Evolutionary conservation across 495 filamentous ascomycete genomes (phyloP), one percentile per base, ranked within the genome.

Genomic region (Monascus purpureus): DNA sequence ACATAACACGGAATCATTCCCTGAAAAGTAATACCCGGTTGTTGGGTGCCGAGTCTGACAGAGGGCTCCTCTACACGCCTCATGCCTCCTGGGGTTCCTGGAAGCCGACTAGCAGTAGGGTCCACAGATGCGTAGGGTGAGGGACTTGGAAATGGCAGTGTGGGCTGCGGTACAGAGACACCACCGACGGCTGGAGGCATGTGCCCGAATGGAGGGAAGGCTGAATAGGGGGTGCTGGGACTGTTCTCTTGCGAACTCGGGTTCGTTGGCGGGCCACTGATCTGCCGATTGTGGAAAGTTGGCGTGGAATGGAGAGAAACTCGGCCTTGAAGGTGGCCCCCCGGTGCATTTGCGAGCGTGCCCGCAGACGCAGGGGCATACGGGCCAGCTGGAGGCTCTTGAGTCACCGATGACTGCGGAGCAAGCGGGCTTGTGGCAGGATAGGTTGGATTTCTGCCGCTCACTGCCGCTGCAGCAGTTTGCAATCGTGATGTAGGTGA

Each of bases 1-100:
- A 63, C 25, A 8, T 54, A 62, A 36, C 83, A 73, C 33, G 75
- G 73, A 35, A 87, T 79, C 51, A 69, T 55, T 49, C 68, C 45
- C 39, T 50, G 33, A n/a, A n/a, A n/a, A n/a, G n/a, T n/a, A 26
- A 37, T 23, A 45, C 59, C 28, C 40, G 59, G 23, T n/a, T 33
- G 38, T 9, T 41, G 18, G 48, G 57, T 39, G 47, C 50, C 28
- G 50, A 59, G 40, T 61, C 58, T 19, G 16, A 28, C 6, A 45
- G 57, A n/a, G 8, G 54, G 47, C 24, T 56, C 52, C 5, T 66
- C 55, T 6, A 61, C 42, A 19, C 42, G 36, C 12, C 53, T 49
- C 9, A 54, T 40, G 3, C 49, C 44, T 11, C 40, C 40, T 32
- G 46, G 36, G 14, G 43, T 44, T 3, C 49, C 38, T 2, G 46